Evolutionary conservation across 768 basidiomycete species (phyloP), one percentile per base, ranked within the genome.

Genomic region (Psilocybe cubensis): DNA sequence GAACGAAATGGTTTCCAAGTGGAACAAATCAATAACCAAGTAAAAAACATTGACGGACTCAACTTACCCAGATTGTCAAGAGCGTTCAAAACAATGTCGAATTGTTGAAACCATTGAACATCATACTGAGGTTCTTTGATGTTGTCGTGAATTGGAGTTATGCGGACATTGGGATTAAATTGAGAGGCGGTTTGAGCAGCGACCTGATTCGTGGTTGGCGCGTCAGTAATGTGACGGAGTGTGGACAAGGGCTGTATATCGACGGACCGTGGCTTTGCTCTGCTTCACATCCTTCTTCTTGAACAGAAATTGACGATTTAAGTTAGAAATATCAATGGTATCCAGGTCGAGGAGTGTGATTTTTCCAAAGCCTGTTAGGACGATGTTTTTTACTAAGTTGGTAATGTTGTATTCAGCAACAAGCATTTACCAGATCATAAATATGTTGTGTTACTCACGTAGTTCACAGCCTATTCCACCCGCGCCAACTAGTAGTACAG

Each of bases 381-480:
- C 94, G 43, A 98, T 80, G 69, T 98, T 98, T 78, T 99, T 99
- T 65, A 99, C 95, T 97, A 68, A 41, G 18, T 46, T 21, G 18
- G 14, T 20, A 31, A 47, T 3, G 35, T 38, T 38, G 14, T 33
- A 33, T 33, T 14, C 14, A 33, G 14, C 31, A 14, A 33, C n/a
- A 14, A 38, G 35, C 14, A 38, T n/a, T 17, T 4, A 38, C 14
- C 35, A 25, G 21, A 31, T 6, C 38, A 11, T 29, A 41, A 5
- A 46, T 24, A 20, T 10, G 18, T 29, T 23, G 18, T 11, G 24
- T 23, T 29, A 80, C 86, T 64, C 70, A 95, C 95, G 71, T 3
- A 99, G 83, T 76, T 99, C 97, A 66, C 96, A 99, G 7, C 97
- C 97, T 68, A 98, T 98, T 0, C 96, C 96, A 43, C 96, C 96